Conservation (phyloP, 1,284 basidiomycete species). For the Pascua guehoae region DNA sequence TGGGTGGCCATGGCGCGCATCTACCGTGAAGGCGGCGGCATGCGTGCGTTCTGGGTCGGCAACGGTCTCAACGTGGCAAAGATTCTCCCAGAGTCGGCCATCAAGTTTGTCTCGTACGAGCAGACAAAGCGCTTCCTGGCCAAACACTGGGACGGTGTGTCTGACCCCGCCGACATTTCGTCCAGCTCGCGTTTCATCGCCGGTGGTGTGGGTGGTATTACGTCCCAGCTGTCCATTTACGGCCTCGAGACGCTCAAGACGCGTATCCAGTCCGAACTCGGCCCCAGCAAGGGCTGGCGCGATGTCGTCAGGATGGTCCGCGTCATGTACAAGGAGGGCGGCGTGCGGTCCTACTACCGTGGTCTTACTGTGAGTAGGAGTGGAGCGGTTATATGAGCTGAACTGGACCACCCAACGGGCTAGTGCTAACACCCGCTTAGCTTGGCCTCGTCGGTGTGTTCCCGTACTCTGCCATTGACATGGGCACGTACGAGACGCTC, state of each 20-base stretch:
- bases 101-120: slow-evolving; percentile 97
- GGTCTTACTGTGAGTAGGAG: slow-evolving; percentile 70
- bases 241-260: slow-evolving; percentile 60
- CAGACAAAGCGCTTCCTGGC: slow-evolving; percentile 93
- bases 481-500: slow-evolving; percentile 90
- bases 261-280: slow-evolving; percentile 84
- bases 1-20: slow-evolving; percentile 69
- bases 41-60: slow-evolving; percentile 86
- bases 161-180: slow-evolving; percentile 84
- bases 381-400: not conserved
- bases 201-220: slow-evolving; percentile 91
- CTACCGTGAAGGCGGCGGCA: slow-evolving; percentile 76
- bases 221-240: slow-evolving; percentile 72
- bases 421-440: slow-evolving; percentile 48
- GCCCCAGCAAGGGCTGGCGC: slow-evolving; percentile 59
- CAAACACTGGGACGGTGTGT: slow-evolving; percentile 82
- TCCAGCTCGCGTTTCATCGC: slow-evolving; percentile 89
- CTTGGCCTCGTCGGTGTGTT: slow-evolving; percentile 86
- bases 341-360: slow-evolving; percentile 80
- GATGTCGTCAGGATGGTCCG: slow-evolving; percentile 59
- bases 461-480: slow-evolving; percentile 84
- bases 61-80: slow-evolving; percentile 64
- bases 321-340: slow-evolving; percentile 73
- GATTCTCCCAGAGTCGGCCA: slow-evolving; percentile 95
- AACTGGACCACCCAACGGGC: too few relatives aligned